Conservation (phyloP, 495 filamentous ascomycete species). For the Daldinia grandis region DNA sequence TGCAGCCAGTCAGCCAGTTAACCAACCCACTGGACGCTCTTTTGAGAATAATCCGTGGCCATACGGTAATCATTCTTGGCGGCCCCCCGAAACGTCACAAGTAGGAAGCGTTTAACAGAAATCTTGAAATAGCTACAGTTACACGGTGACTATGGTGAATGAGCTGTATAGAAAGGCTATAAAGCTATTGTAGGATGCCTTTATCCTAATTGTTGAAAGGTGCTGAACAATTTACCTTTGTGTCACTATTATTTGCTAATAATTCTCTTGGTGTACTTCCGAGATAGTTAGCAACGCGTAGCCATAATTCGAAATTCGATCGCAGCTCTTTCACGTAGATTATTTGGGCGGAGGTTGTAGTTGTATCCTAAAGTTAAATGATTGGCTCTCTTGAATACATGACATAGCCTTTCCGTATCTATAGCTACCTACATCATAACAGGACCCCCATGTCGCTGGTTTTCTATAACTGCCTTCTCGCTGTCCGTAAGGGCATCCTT, state of each 20-base stretch:
- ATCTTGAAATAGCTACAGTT: neutral
- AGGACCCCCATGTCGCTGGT: neutral
- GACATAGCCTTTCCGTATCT: neutral
- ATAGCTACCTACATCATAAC: neutral
- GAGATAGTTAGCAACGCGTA: neutral
- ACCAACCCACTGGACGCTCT: no score
- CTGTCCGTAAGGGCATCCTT: constrained; percentile 41
- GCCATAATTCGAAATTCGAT: no score
- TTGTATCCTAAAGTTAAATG: no score
- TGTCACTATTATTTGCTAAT: neutral
- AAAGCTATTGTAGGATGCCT: neutral
- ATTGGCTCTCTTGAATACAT: no score
- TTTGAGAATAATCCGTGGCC: constrained; percentile 3
- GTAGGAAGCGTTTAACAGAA: constrained; percentile 8
- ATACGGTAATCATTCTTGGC: constrained; percentile 12
- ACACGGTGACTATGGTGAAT: neutral
- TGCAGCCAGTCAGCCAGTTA: constrained; percentile 35
- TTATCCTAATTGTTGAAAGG: neutral
- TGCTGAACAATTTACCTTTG: neutral
- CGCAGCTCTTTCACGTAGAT: no score
- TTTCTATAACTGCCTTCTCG: constrained; percentile 18
- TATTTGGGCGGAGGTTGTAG: no score
- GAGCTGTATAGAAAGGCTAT: neutral
- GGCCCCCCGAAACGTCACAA: constrained; percentile 7
- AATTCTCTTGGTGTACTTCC: neutral